Base-by-base conservation (phyloP, 495 filamentous ascomycete genomes). In the Ascodesmis nigricans region DNA sequence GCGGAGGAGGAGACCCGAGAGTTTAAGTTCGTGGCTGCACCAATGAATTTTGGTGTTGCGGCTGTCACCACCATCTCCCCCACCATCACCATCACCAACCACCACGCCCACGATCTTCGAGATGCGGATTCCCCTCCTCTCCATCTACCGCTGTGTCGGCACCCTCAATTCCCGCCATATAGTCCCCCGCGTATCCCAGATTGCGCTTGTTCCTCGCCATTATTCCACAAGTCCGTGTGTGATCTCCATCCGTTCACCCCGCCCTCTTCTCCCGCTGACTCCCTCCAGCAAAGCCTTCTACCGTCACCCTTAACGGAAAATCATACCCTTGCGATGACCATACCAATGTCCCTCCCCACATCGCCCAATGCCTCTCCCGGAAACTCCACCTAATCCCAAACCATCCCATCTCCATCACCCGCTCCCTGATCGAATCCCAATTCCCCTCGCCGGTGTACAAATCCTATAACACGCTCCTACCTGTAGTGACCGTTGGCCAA, bases 351-450 rank as follows among this genome's bases (percentile, higher is more conserved):
- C 69, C 90, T 9, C 51, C 66, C 7, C 70, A 70, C 36, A 78
- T 97, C 38, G 60, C 82, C 32, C 63, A 71, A 9, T 64, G 71
- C 37, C 61, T 90, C 32, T 61, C 67, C 28, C 73, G 77, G 31
- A 71, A 69, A 32, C 64, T 97, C 3, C 83, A 95, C 54, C 63
- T 90, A 14, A 71, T 84, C 55, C 70, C 72, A 42, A 72, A 84
- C 53, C 87, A 97, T 54, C 87, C 87, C 10, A 63, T 97, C 18
- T 65, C 69, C 38, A 87, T 95, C 48, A 95, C 87, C 3, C 73
- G 90, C 26, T 65, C 77, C 40, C 69, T 97, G 37, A 82, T 97
- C 46, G 83, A 95, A 56, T 82, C 79, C 36, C 70, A 71, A 43
- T 97, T 95, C 53, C 70, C 79, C 1, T 42, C 48, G 3, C 69